Conservation (phyloP, 169 alveolate genomes). For the Plasmodium cynomolgi region DNA sequence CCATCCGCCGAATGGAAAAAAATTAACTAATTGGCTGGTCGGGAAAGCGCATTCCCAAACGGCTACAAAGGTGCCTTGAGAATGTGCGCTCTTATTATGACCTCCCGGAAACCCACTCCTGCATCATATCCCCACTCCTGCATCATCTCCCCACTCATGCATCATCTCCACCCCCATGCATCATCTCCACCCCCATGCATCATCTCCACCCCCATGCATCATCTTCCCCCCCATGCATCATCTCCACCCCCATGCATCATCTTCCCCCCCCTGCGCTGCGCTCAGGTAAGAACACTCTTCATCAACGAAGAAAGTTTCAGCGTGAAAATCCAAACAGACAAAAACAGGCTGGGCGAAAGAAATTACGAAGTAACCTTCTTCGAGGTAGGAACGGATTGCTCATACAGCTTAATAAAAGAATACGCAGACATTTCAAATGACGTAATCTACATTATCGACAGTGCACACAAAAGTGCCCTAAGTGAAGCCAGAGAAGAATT, state of each 20-base stretch:
- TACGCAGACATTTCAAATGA: constrained; percentile 63
- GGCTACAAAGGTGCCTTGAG: background rate
- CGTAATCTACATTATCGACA: constrained; percentile 60
- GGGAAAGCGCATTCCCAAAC: background rate
- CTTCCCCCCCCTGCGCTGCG: too few relatives aligned
- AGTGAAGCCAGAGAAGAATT: constrained; percentile 74
- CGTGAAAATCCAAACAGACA: constrained; percentile 17
- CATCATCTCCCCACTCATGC: background rate
- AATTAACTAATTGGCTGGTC: background rate
- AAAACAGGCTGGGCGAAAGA: constrained; percentile 15
- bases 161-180: too few relatives aligned
- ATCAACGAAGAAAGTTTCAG: constrained; percentile 67
- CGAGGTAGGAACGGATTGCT: constrained; percentile 63
- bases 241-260: too few relatives aligned
- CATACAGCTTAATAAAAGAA: constrained; percentile 60
- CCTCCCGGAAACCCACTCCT: background rate
- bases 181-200: too few relatives aligned
- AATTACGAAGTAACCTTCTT: constrained; percentile 55
- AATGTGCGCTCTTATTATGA: background rate
- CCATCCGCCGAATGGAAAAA: background rate
- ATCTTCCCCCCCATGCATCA: too few relatives aligned
- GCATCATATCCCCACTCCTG: background rate
- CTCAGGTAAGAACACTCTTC: constrained; percentile 61
- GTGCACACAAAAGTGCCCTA: constrained; percentile 35
- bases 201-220: too few relatives aligned